Evolutionary conservation across 2,329 filamentous ascomycete genomes (phyloP).

Genomic region (Tolypocladium ovalisporum): DNA sequence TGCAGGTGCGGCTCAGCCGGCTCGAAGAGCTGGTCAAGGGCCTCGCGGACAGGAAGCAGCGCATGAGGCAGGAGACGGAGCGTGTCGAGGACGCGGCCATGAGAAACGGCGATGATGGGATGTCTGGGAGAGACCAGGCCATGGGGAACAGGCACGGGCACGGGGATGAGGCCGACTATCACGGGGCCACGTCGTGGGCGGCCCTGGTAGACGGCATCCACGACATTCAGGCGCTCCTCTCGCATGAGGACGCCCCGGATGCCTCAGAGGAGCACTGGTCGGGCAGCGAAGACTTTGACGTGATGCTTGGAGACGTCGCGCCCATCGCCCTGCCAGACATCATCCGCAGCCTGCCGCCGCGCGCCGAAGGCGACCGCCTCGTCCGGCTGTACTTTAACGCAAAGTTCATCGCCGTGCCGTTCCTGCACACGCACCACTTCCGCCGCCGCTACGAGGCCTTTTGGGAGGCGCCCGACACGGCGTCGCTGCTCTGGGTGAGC

Average conservation of each 20-base stretch:
- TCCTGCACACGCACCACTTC: conserved; percentile 33
- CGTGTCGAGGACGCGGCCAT: conserved; percentile 1
- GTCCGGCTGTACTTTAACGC: conserved; percentile 27
- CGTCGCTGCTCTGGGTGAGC: conserved; percentile 37
- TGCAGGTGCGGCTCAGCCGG: conserved; percentile 26
- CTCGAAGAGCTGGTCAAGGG: conserved; percentile 30
- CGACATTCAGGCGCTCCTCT: conserved; percentile 27
- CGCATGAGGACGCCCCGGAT: conserved; percentile 8
- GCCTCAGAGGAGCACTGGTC: conserved; percentile 5
- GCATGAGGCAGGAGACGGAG: not conserved
- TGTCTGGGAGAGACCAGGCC: no score
- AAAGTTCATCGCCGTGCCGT: conserved; percentile 24
- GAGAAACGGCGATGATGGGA: not conserved
- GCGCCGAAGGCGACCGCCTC: conserved; percentile 23
- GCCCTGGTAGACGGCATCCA: conserved; percentile 30
- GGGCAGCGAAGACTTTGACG: conserved; percentile 13
- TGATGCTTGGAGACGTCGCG: conserved; percentile 18
- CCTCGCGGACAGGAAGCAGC: conserved; percentile 12
- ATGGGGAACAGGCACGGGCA: not conserved
- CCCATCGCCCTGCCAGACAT: conserved; percentile 20
- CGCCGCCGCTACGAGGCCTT: conserved; percentile 36
- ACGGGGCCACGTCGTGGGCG: conserved; percentile 28
- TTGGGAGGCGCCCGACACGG: conserved; percentile 27
- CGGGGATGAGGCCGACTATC: conserved; percentile 18
- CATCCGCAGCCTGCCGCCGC: conserved; percentile 21